Conservation (phyloP, 768 basidiomycete species). For the Kwoniella sp. region DNA sequence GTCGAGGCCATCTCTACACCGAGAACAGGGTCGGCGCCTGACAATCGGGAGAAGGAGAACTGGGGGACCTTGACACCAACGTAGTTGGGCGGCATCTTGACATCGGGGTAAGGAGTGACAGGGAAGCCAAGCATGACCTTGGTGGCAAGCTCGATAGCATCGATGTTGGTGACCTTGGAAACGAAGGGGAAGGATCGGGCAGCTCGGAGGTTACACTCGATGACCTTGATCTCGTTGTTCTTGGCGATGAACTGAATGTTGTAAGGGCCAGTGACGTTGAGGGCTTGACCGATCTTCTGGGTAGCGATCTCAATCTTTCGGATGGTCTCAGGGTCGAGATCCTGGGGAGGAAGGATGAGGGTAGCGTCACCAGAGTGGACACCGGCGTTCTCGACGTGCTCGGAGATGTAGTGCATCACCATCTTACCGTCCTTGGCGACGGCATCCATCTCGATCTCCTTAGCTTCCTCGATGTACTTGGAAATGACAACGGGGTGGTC, state of each 20-base stretch:
- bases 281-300: constrained; percentile 92
- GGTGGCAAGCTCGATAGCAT: constrained; percentile 98
- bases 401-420: constrained; percentile 99
- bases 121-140: constrained; percentile 95
- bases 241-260: constrained; percentile 99
- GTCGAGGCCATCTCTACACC: constrained; percentile 99
- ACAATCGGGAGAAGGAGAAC: constrained; percentile 95
- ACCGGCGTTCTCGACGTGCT: constrained; percentile 98
- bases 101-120: constrained; percentile 85
- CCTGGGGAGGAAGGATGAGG: constrained; percentile 95
- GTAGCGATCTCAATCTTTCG: constrained; percentile 96
- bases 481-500: constrained; percentile 97
- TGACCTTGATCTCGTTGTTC: constrained; percentile 99
- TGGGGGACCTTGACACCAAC: constrained; percentile 99
- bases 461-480: constrained; percentile 99
- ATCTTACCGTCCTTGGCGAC: constrained; percentile 95
- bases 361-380: constrained; percentile 99
- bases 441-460: constrained; percentile 99
- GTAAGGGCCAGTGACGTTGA: constrained; percentile 97
- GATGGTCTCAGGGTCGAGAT: constrained; percentile 94
- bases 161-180: constrained; percentile 94
- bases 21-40: constrained; percentile 94
- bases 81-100: constrained; percentile 84
- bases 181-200: constrained; percentile 99
- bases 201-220: constrained; percentile 97